Percentiles rank a stretch among this genome's conserved stretches.
These are phyloP conservation scores for Globisporangium recalcitrans DNA, from an alignment of 352 stramenopile species.

Conservation along the genomic window DNA sequence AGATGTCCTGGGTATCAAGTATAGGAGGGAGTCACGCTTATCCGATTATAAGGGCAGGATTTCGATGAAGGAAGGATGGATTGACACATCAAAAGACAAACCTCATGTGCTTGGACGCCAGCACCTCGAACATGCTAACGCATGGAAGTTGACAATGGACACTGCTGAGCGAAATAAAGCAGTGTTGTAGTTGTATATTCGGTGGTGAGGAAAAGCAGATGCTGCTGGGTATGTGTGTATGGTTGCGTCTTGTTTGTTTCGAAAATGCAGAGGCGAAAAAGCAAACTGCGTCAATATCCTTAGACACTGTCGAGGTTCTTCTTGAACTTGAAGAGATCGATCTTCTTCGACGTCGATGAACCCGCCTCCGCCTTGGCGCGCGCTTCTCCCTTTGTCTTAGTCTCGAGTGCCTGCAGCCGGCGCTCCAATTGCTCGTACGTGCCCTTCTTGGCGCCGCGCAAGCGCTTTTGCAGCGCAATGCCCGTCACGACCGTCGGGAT, in stretches of 20 bases:
- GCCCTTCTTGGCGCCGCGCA: slow-evolving; percentile 71
- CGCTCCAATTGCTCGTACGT: slow-evolving; percentile 76
- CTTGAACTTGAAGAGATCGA: slow-evolving; percentile 53
- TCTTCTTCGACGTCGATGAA: slow-evolving; percentile 19
- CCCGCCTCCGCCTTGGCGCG: slow-evolving; percentile 16
- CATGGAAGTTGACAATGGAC: too few relatives aligned
- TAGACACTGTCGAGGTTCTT: slow-evolving; percentile 23
- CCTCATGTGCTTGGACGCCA: too few relatives aligned
- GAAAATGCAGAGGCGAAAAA: slow-evolving; percentile 2
- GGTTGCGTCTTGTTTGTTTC: too few relatives aligned
- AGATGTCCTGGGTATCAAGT: not conserved
- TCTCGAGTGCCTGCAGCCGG: slow-evolving; percentile 61
- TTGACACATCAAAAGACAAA: too few relatives aligned
- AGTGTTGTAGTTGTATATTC: too few relatives aligned
- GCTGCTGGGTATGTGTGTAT: too few relatives aligned
- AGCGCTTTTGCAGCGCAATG: slow-evolving; percentile 72
- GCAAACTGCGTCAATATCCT: not conserved
- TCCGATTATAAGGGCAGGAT: too few relatives aligned
- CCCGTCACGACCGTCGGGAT: slow-evolving; percentile 66
- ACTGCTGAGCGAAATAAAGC: too few relatives aligned
- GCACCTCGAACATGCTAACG: too few relatives aligned
- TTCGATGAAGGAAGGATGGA: too few relatives aligned
- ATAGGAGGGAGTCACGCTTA: not conserved
- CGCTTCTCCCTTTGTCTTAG: slow-evolving; percentile 41
- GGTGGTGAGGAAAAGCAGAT: too few relatives aligned